Evolutionary conservation across 164 flowering plant genomes (phyloP), one percentile per base, ranked within the genome.

Genomic region (Protea cynaroides): DNA sequence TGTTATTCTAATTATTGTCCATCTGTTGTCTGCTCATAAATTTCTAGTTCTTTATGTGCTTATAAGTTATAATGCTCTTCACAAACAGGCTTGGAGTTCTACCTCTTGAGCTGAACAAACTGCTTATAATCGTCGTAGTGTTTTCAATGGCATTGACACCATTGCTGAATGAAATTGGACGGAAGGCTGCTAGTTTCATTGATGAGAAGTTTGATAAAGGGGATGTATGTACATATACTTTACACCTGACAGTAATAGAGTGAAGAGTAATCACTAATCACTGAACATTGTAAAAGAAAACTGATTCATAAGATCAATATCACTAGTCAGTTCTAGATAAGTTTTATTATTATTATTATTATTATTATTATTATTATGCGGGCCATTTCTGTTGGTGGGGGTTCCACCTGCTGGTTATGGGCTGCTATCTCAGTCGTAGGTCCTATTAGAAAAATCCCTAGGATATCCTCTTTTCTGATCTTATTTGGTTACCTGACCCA

Each of bases 101-200:
- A 54, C 99, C 99, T 34, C 94, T 94, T 70, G 99, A 94, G 83
- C 83, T 94, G 69, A 94, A 91, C 83, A 94, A 94, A 76, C 86
- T 94, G 73, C 96, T 94, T 38, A 94, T 94, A 46, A 94, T 94
- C 65, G 96, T 94, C 65, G 99, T 94, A 55, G 99, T 94, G 44
- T 69, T 94, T 70, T 94, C 99, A 43, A 94, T 94, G 99, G 96
- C 97, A 54, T 77, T 94, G 64, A 94, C 99, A 3, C 99, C 99
- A 34, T 68, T 83, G 53, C 93, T 94, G 54, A 89, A 89, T 76
- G 97, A 94, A 58, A 70, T 87, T 74, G 99, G 99, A 71, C 81
- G 79, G 73, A 78, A 75, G 69, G 89, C 93, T 71, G 87, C 96
- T 69, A 86, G 80, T 59, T 68, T 76, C 51, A 66, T 94, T 69